Evolutionary conservation across 1,284 basidiomycete genomes (phyloP).

Genomic region (Moniliella sp.): DNA sequence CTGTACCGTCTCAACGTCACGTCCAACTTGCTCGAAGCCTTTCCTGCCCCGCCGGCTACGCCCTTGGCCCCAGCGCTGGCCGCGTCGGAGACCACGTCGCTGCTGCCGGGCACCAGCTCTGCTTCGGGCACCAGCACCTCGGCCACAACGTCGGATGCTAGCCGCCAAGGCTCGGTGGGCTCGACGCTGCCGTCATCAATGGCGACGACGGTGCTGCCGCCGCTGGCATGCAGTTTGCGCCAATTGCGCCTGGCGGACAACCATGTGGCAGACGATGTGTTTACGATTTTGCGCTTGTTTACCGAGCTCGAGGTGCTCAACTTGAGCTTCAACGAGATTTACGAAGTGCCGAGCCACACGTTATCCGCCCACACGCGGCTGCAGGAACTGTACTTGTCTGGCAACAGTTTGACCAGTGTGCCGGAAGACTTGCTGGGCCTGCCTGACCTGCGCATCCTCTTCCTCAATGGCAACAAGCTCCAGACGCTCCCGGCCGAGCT

Average conservation of each 20-base stretch:
- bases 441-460: constrained; percentile 39
- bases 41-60: constrained; percentile 52
- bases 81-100: constrained; percentile 8
- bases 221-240: constrained; percentile 52
- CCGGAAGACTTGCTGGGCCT: constrained; percentile 42
- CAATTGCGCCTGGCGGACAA: constrained; percentile 76
- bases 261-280: constrained; percentile 56
- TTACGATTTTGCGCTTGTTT: constrained; percentile 54
- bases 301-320: constrained; percentile 48
- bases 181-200: constrained; percentile 18
- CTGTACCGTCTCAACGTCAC: constrained; percentile 61
- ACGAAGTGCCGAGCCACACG: constrained; percentile 52
- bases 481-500: constrained; percentile 79
- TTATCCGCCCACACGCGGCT: constrained; percentile 50
- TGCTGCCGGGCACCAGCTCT: too few species aligned
- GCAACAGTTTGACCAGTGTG: constrained; percentile 71
- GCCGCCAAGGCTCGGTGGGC: constrained; percentile 28
- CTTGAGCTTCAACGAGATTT: constrained; percentile 82
- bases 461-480: constrained; percentile 79
- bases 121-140: neutral
- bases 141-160: too few species aligned
- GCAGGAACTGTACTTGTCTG: constrained; percentile 72
- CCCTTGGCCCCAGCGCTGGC: too few species aligned
- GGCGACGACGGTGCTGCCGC: constrained; percentile 35
- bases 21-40: constrained; percentile 63